Evolutionary conservation across 345 rosid species (phyloP).

Genomic region (Carallia pectinifolia): DNA sequence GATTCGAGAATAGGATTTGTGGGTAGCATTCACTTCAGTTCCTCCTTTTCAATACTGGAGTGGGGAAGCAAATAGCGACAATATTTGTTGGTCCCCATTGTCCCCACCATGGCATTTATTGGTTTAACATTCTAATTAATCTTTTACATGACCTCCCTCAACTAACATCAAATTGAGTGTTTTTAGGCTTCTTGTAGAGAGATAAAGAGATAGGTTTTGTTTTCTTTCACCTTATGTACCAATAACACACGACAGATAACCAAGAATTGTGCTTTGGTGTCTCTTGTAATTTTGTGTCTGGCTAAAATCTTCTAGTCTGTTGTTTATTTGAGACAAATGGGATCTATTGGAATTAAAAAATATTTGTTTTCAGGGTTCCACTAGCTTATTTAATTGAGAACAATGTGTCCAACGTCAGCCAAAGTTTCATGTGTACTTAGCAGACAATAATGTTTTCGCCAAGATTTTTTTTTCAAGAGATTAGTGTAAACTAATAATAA

Average conservation of each 20-base stretch:
- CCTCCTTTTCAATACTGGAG: conserved; percentile 29
- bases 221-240: conserved; percentile 17
- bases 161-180: conserved; percentile 29
- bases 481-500: too few relatives aligned
- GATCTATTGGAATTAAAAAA: neutral
- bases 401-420: too few relatives aligned
- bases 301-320: neutral
- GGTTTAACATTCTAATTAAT: neutral
- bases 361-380: neutral
- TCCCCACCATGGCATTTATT: conserved; percentile 25
- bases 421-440: too few relatives aligned
- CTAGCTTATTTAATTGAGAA: too few relatives aligned
- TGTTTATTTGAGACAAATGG: neutral
- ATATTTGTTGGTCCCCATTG: conserved; percentile 12
- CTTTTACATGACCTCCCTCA: conserved; percentile 1
- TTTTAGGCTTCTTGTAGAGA: conserved; percentile 15
- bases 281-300: conserved; percentile 9
- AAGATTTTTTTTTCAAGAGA: too few relatives aligned
- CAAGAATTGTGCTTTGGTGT: conserved; percentile 17
- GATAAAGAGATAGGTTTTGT: conserved; percentile 18
- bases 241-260: conserved; percentile 4
- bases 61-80: neutral
- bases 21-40: conserved; percentile 23
- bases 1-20: conserved; percentile 17
- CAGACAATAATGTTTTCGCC: too few relatives aligned